Conservation (phyloP, 2,329 filamentous ascomycete genomes). For the Aspergillus fischeri region DNA sequence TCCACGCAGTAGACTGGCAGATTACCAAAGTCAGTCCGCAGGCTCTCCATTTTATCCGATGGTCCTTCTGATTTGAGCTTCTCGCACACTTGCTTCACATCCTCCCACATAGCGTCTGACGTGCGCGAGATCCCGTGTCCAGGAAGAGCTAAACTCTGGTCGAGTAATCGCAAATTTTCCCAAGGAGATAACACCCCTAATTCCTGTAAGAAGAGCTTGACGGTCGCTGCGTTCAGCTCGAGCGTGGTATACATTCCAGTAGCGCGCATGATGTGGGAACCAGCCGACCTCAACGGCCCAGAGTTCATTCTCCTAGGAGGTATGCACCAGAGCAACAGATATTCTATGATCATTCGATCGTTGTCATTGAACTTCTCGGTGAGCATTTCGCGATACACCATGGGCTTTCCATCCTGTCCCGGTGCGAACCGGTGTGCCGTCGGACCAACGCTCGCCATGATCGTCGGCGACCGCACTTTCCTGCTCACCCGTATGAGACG, state of each 20-base stretch:
- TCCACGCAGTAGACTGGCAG: constrained; percentile 60
- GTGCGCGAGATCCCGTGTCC: constrained; percentile 31
- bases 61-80: constrained; percentile 27
- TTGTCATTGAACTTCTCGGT: constrained; percentile 43
- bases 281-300: constrained; percentile 46
- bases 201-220: constrained; percentile 56
- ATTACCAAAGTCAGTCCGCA: constrained; percentile 56
- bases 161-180: constrained; percentile 51
- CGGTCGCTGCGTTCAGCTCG: constrained; percentile 34
- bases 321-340: constrained; percentile 50
- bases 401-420: constrained; percentile 23
- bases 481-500: constrained; percentile 40
- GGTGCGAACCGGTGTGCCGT: constrained; percentile 28
- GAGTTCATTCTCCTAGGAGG: constrained; percentile 37
- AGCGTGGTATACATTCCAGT: constrained; percentile 52
- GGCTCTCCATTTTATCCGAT: constrained; percentile 52
- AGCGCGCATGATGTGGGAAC: constrained; percentile 53
- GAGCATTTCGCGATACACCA: constrained; percentile 28
- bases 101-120: constrained; percentile 28
- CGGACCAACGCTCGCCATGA: constrained; percentile 40
- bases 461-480: constrained; percentile 40
- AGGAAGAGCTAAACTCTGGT: constrained; percentile 52
- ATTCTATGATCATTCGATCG: constrained; percentile 54
- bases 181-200: constrained; percentile 58
- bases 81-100: constrained; percentile 27